Base-by-base conservation (phyloP, 345 rosid species). In the Melastoma malabathricum region DNA sequence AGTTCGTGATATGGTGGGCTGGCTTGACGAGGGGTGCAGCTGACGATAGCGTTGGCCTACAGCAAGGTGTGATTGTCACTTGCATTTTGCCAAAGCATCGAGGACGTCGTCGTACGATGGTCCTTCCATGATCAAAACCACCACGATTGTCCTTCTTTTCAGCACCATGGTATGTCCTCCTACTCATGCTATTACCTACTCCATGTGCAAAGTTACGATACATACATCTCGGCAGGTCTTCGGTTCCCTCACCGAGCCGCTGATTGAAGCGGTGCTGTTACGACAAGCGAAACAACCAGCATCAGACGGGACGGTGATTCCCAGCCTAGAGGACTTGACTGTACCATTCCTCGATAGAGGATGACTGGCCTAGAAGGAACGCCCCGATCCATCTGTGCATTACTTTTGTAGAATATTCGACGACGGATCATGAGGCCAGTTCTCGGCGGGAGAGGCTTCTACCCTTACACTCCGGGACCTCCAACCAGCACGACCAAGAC, bases 1-100 rank as follows among this genome's bases (percentile, higher is more conserved):
- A 82, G 89, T 72, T 79, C 47, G 65, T 74, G 50, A 79, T 76
- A 67, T 79, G 83, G 83, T 82, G 85, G 79, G 85, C 89, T 19
- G 89, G 85, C 53, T 63, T 79, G 8, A 68, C 76, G 79, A 70
- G 89, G 74, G 85, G 89, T 50, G 85, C 89, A 19, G 81, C n/a
- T 82, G 22, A 74, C 89, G 4, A 68, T 76, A 54, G 89, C 89
- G 29, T 56, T 82, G 46, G 70, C 85, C 13, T 82, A 64, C 43
- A 72, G 67, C 41, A 60, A 74, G 73, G 85, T 27, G 31, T 27
- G 31, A 18, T 31, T 59, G 12, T 5, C 27, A 34, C 43, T 54
- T 63, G 50, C 83, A 82, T 83, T 82, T 82, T 65, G 56, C 74
- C 5, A 50, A 9, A 15, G 1, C 56, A 0, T 10, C 29, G 22